Base-by-base conservation (phyloP, 768 basidiomycete genomes). In the Suillus plorans region DNA sequence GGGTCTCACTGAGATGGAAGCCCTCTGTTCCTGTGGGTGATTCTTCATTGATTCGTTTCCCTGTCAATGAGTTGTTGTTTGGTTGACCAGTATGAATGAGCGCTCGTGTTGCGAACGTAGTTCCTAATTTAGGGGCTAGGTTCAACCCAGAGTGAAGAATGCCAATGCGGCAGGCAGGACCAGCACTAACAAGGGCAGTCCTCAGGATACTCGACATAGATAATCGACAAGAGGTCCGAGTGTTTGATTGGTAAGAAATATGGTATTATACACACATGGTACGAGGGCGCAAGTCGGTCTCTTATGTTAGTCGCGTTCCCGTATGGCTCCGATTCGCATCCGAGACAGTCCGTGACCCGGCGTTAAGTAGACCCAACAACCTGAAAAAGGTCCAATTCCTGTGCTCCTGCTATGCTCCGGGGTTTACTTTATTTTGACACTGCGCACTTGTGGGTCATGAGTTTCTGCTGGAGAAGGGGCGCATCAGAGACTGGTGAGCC, bases 21-120 rank as follows among this genome's bases (percentile, higher is more conserved):
- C 80, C 80, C 50, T 81, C 80, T 6, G 71, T 74, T 63, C 77
- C 77, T 20, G 69, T 68, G 34, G 68, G 65, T 1, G 68, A 70
- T 3, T 66, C 67, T 50, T 76, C 73, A 55, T 49, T 64, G 5
- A 66, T 69, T 36, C 58, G 68, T 36, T 74, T 72, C 44, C 70
- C 73, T 49, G 45, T 65, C 39, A 76, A 67, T 1, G 73, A 67
- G 34, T 69, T 68, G 16, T 67, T 69, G 66, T 71, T 65, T 56
- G 68, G 47, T 49, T 57, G 64, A 63, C 67, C 72, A 20, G 65
- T 71, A 72, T 76, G 74, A 68, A 76, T 75, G 41, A 59, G 47
- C 28, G 64, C 36, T 52, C 62, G 16, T 47, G 55, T 39, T 59
- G 60, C 16, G 52, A 70, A 56, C 5, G 39, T 20, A 41, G 57